Conservation (phyloP, 371 early-diverging fungal genomes). For the Apophysomyces variabilis region DNA sequence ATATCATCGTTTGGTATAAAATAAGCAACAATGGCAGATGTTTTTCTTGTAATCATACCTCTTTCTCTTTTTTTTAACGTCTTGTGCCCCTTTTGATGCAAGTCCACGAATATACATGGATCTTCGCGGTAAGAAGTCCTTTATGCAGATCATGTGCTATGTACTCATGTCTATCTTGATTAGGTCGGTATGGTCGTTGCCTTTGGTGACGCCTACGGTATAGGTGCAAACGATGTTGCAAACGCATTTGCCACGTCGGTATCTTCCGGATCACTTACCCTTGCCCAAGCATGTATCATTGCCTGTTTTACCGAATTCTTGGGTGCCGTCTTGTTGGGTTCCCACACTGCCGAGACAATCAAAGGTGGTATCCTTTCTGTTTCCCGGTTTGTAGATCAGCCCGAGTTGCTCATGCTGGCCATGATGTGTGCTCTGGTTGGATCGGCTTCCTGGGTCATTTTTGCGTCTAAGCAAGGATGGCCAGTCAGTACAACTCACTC, state of each 20-base stretch:
- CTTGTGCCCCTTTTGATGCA: constrained; percentile 44
- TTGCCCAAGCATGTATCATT: constrained; percentile 74
- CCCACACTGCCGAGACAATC: constrained; percentile 78
- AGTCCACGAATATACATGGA: constrained; percentile 71
- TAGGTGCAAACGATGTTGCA: constrained; percentile 92
- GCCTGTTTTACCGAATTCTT: constrained; percentile 87
- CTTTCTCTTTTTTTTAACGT: too few relatives aligned
- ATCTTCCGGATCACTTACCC: constrained; percentile 79
- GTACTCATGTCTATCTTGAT: background rate
- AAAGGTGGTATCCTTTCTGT: constrained; percentile 71
- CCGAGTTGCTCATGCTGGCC: constrained; percentile 80
- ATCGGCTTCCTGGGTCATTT: constrained; percentile 77
- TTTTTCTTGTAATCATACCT: background rate
- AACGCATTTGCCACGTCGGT: constrained; percentile 92
- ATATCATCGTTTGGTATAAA: background rate
- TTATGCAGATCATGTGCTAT: background rate
- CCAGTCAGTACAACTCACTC: constrained; percentile 65
- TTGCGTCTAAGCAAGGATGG: constrained; percentile 65
- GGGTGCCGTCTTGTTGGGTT: constrained; percentile 83
- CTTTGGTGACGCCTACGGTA: constrained; percentile 66
- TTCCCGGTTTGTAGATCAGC: constrained; percentile 53
- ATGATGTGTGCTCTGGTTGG: constrained; percentile 84
- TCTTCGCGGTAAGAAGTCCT: constrained; percentile 61
- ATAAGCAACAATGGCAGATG: background rate
- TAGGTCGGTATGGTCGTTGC: constrained; percentile 62